Conservation (phyloP, 495 filamentous ascomycete species). For the Tuber umbilicatum region DNA sequence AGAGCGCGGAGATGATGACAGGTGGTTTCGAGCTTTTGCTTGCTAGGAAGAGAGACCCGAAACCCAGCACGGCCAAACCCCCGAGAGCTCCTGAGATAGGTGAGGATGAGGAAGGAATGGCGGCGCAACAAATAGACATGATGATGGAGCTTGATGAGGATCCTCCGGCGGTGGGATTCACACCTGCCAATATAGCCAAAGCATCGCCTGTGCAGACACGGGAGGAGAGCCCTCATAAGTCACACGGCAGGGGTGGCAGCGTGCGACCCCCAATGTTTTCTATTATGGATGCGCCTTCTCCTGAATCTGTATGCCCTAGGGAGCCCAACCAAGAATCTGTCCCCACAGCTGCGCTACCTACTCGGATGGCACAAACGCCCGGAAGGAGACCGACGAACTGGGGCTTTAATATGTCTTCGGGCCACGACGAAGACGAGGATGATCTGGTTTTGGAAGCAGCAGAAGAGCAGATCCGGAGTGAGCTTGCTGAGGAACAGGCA, state of each 20-base stretch:
- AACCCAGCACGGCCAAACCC: neutral
- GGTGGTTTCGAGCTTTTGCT: slow-evolving; percentile 41
- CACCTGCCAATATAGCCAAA: neutral
- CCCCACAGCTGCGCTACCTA: neutral
- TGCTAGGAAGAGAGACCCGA: slow-evolving; percentile 34
- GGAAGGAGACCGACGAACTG: slow-evolving; percentile 32
- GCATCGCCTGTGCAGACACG: neutral
- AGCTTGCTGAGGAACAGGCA: slow-evolving; percentile 14
- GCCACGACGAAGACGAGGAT: slow-evolving; percentile 38
- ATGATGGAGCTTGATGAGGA: slow-evolving; percentile 6
- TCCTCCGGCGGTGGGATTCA: neutral
- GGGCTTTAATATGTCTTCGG: slow-evolving; percentile 45
- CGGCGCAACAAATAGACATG: slow-evolving; percentile 24
- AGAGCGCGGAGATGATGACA: neutral
- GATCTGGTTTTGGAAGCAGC: slow-evolving; percentile 8
- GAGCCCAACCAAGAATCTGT: slow-evolving; percentile 4
- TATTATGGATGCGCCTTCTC: neutral
- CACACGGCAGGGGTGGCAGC: neutral
- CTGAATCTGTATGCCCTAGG: neutral
- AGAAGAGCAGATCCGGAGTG: neutral
- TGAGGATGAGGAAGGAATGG: slow-evolving; percentile 32
- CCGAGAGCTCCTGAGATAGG: neutral
- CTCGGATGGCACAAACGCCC: slow-evolving; percentile 9
- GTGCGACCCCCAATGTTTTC: slow-evolving; percentile 6
- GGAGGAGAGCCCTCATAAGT: neutral